These are phyloP conservation scores for Salinomyces thailandicus DNA, from an alignment of 2,329 filamentous ascomycete genomes.

Conservation along the genomic window DNA sequence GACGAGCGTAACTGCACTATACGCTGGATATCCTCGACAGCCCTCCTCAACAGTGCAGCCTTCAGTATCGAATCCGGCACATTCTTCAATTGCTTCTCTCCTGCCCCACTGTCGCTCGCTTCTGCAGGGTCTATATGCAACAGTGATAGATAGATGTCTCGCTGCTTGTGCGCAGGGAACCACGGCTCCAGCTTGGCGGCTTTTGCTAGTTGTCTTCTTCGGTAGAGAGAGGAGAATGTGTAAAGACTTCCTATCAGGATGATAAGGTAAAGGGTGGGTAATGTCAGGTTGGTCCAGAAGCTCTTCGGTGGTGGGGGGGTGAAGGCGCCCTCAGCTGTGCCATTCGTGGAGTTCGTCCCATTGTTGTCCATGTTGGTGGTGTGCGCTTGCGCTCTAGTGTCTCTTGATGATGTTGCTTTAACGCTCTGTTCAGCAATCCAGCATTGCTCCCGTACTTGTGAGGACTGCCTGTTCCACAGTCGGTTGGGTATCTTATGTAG, in stretches of 20 bases:
- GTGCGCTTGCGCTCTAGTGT: no score
- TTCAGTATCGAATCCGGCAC: constrained; percentile 79
- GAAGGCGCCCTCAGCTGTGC: constrained; percentile 14
- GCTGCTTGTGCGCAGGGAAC: constrained; percentile 84
- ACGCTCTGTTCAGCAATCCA: no score
- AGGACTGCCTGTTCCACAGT: no score
- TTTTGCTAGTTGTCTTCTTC: constrained; percentile 73
- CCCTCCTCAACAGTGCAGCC: constrained; percentile 77
- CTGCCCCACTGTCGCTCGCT: constrained; percentile 39
- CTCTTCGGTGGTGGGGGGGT: constrained; percentile 14
- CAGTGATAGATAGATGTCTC: constrained; percentile 89
- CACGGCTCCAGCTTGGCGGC: constrained; percentile 82
- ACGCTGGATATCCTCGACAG: constrained; percentile 84
- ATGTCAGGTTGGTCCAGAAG: constrained; percentile 67
- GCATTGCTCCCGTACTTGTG: no score
- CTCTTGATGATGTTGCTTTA: no score
- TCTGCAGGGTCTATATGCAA: constrained; percentile 60
- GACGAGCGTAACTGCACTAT: constrained; percentile 80
- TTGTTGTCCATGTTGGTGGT: constrained; percentile 19
- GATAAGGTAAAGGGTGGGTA: constrained; percentile 81
- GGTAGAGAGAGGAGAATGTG: constrained; percentile 87
- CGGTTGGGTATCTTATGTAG: no score
- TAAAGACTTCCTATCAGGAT: constrained; percentile 80
- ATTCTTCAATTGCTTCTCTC: constrained; percentile 52
- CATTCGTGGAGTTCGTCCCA: constrained; percentile 18